Percentiles rank a stretch among this genome's conserved stretches.
Evolutionary conservation across 2,329 filamentous ascomycete species (phyloP).

Genomic region (Monilinia vaccinii-corymbosi): DNA sequence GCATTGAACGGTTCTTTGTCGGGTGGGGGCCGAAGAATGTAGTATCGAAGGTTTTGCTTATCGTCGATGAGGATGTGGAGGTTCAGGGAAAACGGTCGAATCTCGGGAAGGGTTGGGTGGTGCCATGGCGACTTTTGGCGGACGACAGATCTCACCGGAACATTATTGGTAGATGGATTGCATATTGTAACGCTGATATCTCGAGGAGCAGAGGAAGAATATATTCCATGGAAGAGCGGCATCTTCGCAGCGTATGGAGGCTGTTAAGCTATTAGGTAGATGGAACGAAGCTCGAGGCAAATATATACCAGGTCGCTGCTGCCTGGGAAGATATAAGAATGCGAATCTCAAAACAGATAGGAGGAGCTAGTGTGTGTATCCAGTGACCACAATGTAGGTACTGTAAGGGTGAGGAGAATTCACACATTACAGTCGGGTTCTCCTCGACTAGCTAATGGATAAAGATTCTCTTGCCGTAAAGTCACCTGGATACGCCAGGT

Average conservation of each 20-base stretch:
- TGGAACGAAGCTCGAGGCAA: neutral
- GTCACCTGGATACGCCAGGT: neutral
- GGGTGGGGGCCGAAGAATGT: neutral
- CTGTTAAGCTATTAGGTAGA: neutral
- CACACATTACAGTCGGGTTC: neutral
- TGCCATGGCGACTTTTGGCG: neutral
- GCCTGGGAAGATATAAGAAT: neutral
- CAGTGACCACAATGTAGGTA: neutral
- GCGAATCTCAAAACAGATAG: too few species aligned
- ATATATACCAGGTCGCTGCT: neutral
- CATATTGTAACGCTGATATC: neutral
- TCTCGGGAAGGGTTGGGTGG: neutral
- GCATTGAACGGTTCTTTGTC: neutral
- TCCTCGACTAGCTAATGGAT: too few species aligned
- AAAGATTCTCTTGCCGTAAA: neutral
- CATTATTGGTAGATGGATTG: neutral
- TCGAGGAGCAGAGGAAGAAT: neutral
- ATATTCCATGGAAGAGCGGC: neutral
- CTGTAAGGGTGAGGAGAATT: neutral
- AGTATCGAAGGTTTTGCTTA: neutral
- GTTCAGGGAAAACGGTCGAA: neutral
- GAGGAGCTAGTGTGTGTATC: neutral
- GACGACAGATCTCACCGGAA: neutral
- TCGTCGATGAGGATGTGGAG: neutral
- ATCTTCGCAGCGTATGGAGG: neutral